Evolutionary conservation across 108 stramenopile species (phyloP).

Genomic region (Cyclotella sp.): DNA sequence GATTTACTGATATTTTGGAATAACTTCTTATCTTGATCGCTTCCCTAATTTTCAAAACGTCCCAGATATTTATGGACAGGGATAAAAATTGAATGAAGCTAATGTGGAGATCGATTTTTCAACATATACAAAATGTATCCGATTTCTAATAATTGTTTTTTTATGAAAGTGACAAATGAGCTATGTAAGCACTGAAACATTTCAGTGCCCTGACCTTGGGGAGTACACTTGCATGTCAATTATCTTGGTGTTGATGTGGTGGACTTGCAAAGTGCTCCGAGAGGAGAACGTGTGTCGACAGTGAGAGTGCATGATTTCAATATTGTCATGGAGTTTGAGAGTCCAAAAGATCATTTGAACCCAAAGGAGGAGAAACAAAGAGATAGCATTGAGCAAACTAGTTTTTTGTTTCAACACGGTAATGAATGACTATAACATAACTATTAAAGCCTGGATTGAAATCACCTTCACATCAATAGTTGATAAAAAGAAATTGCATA

Average conservation of each 20-base stretch:
- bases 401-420: not conserved
- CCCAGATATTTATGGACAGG: too few species aligned
- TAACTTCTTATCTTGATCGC: too few species aligned
- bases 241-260: constrained; percentile 88
- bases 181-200: constrained; percentile 66
- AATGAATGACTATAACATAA: not conserved
- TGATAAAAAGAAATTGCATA: too few species aligned
- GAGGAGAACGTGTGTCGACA: constrained; percentile 77
- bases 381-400: not conserved
- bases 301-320: constrained; percentile 90
- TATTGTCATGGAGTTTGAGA: constrained; percentile 82
- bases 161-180: constrained; percentile 25
- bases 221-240: constrained; percentile 84
- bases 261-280: constrained; percentile 78
- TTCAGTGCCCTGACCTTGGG: constrained; percentile 81
- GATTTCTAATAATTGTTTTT: too few species aligned
- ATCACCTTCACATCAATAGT: too few species aligned
- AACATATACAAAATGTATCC: too few species aligned
- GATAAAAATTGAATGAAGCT: too few species aligned
- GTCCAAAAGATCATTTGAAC: constrained; percentile 68
- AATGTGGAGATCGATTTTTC: too few species aligned
- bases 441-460: too few species aligned
- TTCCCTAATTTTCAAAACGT: too few species aligned
- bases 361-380: constrained; percentile 23
- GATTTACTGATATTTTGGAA: too few species aligned